These are phyloP conservation scores for Panicum virgatum DNA, from an alignment of 202 grass and related monocot species.

Conservation along the genomic window DNA sequence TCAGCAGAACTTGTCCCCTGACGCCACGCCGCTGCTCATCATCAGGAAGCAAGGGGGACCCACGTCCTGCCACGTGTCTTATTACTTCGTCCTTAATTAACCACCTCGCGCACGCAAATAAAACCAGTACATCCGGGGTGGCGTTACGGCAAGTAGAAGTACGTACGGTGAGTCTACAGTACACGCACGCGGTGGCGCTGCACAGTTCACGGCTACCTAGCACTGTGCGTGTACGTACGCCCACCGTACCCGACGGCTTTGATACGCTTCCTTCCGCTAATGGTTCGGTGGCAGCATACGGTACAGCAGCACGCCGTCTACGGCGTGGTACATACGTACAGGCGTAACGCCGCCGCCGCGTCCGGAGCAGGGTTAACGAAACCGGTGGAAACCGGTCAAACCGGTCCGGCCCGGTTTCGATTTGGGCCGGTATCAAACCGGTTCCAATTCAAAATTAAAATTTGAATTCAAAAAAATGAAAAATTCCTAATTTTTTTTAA, in stretches of 20 bases:
- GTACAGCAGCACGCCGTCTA: neutral
- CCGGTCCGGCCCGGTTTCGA: too few species aligned
- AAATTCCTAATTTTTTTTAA: too few species aligned
- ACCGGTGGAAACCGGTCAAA: too few species aligned
- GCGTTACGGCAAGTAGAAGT: too few species aligned
- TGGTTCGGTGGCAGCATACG: neutral
- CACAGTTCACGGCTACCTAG: conserved; percentile 23
- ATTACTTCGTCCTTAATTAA: neutral
- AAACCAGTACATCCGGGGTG: neutral
- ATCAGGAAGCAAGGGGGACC: neutral
- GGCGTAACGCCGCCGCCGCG: neutral
- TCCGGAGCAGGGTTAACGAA: too few species aligned
- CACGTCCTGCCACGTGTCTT: conserved; percentile 4
- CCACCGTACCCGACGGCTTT: conserved; percentile 1
- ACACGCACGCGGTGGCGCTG: neutral
- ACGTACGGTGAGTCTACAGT: neutral
- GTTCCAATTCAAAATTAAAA: too few species aligned
- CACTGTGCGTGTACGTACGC: neutral
- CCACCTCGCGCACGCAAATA: neutral
- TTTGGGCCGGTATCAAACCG: too few species aligned
- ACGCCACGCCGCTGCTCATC: neutral
- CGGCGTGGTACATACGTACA: neutral
- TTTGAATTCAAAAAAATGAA: too few species aligned
- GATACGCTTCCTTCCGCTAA: neutral
- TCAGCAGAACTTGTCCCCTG: neutral